These are phyloP conservation scores for Pyrenophora seminiperda DNA, from an alignment of 2,329 filamentous ascomycete species.

Conservation along the genomic window DNA sequence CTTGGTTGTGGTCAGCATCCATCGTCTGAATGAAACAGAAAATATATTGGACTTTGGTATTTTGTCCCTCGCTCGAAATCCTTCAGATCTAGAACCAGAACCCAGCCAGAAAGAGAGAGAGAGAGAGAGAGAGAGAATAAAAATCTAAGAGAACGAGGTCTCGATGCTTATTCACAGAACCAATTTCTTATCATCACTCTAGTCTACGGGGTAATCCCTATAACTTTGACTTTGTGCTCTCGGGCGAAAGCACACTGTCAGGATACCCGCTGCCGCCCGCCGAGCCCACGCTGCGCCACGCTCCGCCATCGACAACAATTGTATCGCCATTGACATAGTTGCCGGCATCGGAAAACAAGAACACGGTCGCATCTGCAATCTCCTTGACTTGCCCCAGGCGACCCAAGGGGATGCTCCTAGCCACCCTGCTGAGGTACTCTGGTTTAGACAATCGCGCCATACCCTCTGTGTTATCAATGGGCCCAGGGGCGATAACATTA, in stretches of 20 bases:
- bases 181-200: no score
- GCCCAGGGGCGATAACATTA: conserved; percentile 88
- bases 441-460: conserved; percentile 51
- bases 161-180: no score
- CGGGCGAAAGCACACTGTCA: conserved; percentile 59
- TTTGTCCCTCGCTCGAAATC: no score
- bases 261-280: conserved; percentile 58
- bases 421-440: conserved; percentile 37
- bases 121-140: no score
- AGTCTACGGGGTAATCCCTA: no score
- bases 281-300: conserved; percentile 53
- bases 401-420: conserved; percentile 67
- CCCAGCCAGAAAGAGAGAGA: no score
- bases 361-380: conserved; percentile 91
- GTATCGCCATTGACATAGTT: conserved; percentile 85
- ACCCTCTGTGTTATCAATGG: conserved; percentile 79
- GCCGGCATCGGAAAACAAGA: conserved; percentile 81
- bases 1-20: no score
- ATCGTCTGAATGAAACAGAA: no score
- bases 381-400: conserved; percentile 81
- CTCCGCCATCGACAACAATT: conserved; percentile 67
- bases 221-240: no score
- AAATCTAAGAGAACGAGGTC: no score
- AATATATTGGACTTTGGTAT: no score
- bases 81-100: no score